Evolutionary conservation across 2,329 filamentous ascomycete species (phyloP).

Genomic region (Paecilomyces niveus): DNA sequence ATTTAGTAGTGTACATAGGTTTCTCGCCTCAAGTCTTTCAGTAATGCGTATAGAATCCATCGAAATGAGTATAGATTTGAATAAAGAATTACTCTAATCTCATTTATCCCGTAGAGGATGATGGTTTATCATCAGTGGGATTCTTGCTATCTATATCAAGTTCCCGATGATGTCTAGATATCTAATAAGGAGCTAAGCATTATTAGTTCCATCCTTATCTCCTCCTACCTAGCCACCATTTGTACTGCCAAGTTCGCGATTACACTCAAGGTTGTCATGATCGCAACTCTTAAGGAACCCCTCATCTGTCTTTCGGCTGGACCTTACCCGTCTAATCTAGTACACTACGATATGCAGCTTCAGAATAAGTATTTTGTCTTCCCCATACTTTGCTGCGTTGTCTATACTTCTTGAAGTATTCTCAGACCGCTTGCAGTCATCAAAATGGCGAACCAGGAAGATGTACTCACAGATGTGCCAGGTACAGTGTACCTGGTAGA

Average conservation of each 20-base stretch:
- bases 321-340: not conserved
- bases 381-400: not conserved
- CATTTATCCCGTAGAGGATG: not conserved
- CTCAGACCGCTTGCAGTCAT: not conserved
- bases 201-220: not conserved
- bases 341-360: not conserved
- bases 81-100: not conserved
- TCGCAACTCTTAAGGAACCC: not conserved
- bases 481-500: slow-evolving; percentile 2
- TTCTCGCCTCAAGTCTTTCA: no score
- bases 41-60: no score
- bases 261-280: not conserved
- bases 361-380: not conserved
- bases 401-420: not conserved
- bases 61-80: not conserved
- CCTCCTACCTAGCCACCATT: not conserved
- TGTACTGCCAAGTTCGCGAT: not conserved
- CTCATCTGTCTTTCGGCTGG: not conserved
- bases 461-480: not conserved
- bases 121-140: not conserved
- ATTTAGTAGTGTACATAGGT: no score
- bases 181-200: not conserved
- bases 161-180: not conserved
- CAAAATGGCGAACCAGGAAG: not conserved
- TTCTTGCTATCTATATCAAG: not conserved